Percentiles rank a stretch among this genome's conserved stretches.
phyloP scores from a whole-genome alignment of 108 stramenopile genomes.

The Nitzschia palea region DNA sequence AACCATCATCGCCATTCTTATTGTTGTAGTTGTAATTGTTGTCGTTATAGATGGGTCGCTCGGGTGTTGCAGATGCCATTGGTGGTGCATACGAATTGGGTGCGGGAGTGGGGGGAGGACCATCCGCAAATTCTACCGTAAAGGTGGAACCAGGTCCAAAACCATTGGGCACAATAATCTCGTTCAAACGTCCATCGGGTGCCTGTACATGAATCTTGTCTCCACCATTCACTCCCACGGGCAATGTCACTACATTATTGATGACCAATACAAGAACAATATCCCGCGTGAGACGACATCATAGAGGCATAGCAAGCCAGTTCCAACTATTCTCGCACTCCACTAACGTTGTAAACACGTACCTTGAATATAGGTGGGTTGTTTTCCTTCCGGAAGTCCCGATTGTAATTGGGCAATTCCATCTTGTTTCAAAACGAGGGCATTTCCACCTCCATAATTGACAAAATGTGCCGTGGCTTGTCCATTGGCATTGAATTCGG shows the following conservation, averaged over 20 bases:
- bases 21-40: neutral
- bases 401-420: slow-evolving; percentile 34
- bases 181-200: slow-evolving; percentile 79
- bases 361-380: slow-evolving; percentile 52
- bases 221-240: slow-evolving; percentile 63
- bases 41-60: neutral
- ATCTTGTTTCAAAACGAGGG: slow-evolving; percentile 65
- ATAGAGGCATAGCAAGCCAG: too few relatives aligned
- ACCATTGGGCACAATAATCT: slow-evolving; percentile 71
- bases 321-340: too few relatives aligned
- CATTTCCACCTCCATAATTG: slow-evolving; percentile 83
- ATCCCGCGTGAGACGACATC: too few relatives aligned
- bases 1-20: slow-evolving; percentile 31
- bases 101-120: slow-evolving; percentile 17
- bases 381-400: slow-evolving; percentile 19
- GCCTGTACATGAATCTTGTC: slow-evolving; percentile 81
- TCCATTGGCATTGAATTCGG: slow-evolving; percentile 53
- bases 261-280: too few relatives aligned
- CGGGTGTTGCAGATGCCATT: slow-evolving; percentile 6
- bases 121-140: slow-evolving; percentile 79
- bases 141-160: slow-evolving; percentile 84
- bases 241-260: slow-evolving; percentile 79
- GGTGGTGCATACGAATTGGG: neutral
- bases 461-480: slow-evolving; percentile 79
- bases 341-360: neutral